phyloP scores from a whole-genome alignment of 78 protist genomes.

The Mastigamoeba balamuthi region DNA sequence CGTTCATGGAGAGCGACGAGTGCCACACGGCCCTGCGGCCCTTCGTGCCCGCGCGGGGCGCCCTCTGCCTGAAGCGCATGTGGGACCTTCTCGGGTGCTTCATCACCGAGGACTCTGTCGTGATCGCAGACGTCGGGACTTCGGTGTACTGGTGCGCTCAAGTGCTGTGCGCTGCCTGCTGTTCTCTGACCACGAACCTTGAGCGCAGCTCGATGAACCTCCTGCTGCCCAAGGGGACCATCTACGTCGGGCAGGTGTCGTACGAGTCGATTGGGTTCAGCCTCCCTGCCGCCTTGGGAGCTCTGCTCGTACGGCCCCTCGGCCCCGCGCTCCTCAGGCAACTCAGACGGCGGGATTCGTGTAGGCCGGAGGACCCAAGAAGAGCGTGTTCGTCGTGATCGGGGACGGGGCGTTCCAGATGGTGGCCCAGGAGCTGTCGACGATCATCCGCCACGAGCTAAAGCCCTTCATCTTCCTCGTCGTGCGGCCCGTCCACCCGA shows the following conservation, averaged over 20 bases:
- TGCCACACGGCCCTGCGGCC: too few relatives aligned
- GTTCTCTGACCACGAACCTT: too few relatives aligned
- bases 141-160: neutral
- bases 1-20: too few relatives aligned
- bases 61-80: neutral
- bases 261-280: neutral
- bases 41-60: too few relatives aligned
- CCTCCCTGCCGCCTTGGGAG: neutral
- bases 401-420: neutral
- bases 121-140: neutral
- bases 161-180: too few relatives aligned
- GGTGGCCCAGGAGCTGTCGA: neutral
- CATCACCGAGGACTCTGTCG: neutral
- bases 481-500: too few relatives aligned
- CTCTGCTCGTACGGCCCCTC: too few relatives aligned
- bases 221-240: too few relatives aligned
- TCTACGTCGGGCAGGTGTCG: too few relatives aligned
- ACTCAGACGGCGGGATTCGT: too few relatives aligned
- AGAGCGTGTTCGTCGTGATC: neutral
- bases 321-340: too few relatives aligned
- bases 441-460: neutral
- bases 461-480: neutral
- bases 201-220: too few relatives aligned
- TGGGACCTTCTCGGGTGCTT: neutral
- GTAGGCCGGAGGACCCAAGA: neutral